A percentile compares a stretch with the other conserved stretches of the same genome.
These are phyloP conservation scores for Aspergillus sparsus DNA, from an alignment of 495 filamentous ascomycete species.

Conservation along the genomic window DNA sequence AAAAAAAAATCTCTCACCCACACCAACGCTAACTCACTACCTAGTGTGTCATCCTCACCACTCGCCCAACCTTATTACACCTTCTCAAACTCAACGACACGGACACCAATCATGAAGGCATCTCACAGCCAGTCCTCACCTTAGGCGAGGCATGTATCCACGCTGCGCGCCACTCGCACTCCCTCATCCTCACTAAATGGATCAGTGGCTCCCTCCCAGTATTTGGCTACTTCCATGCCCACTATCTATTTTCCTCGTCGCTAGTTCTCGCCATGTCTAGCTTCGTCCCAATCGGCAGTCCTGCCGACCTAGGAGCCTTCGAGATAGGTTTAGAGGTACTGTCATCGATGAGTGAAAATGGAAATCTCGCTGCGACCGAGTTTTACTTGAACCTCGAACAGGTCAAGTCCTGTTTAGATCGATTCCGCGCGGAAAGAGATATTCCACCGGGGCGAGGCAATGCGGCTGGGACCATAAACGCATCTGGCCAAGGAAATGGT, in stretches of 20 bases:
- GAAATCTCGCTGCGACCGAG: constrained; percentile 44
- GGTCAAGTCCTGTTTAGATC: constrained; percentile 38
- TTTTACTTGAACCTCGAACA: constrained; percentile 43
- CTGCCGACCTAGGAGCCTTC: constrained; percentile 38
- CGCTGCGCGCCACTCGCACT: constrained; percentile 45
- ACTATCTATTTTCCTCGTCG: constrained; percentile 49
- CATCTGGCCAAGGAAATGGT: too few species aligned
- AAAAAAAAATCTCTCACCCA: too few species aligned
- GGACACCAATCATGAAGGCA: constrained; percentile 20
- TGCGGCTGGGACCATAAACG: background rate
- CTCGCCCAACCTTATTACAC: constrained; percentile 44
- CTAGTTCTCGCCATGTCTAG: constrained; percentile 47
- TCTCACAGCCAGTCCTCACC: constrained; percentile 44
- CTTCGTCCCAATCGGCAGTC: constrained; percentile 42
- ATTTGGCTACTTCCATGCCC: constrained; percentile 50
- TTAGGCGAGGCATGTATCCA: constrained; percentile 50
- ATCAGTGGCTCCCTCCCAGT: constrained; percentile 47
- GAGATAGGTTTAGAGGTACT: constrained; percentile 45
- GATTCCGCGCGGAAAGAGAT: constrained; percentile 24
- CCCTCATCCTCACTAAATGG: constrained; percentile 47
- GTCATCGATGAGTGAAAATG: constrained; percentile 44
- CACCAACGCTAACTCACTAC: constrained; percentile 2
- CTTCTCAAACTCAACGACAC: constrained; percentile 40
- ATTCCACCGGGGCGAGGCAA: constrained; percentile 5
- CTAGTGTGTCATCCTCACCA: constrained; percentile 46